Base-by-base conservation (phyloP, 805 yeast species). In the Osmozyma mogii region DNA sequence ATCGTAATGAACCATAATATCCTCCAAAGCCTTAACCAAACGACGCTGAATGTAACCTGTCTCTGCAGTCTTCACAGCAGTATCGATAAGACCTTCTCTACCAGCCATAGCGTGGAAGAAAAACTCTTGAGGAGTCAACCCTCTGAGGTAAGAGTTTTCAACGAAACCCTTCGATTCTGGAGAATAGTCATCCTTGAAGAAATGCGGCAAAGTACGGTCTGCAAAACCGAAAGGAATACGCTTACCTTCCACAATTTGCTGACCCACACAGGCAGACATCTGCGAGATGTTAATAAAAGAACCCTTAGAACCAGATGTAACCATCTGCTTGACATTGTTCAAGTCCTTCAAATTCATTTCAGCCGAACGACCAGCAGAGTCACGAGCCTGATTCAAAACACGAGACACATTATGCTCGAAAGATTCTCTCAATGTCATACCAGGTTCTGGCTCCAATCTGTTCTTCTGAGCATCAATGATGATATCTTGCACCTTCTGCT, bases 71-170 rank as follows among this genome's bases (percentile, higher is more conserved):
- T 92, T 92, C 28, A 92, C 99, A 10, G 99, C 99, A 32, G 99
- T 92, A 72, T 92, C 99, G 56, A 92, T 94, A 54, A 92, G 70
- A 70, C 99, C 99, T 67, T 92, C 99, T 73, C 99, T 85, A 68
- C 99, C 99, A 52, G 98, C 97, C 96, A 92, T 92, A 30, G 97
- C 96, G 57, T 92, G 99, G 80, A 92, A 92, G 57, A 92, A 88
- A 58, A 92, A 92, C 58, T 92, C 99, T 59, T 92, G 97, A 19
- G 99, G 98, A 5, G 98, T 88, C 50, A 92, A 70, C 22, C 99
- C 99, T 68, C 97, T 78, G 53, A 89, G 70, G 53, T 92, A 92
- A 9, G 98, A 92, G 55, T 92, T 92, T 58, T 94, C 96, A 37
- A 92, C 95, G 49, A 92, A 92, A 45, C 99, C 99, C 56, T 87